Evolutionary conservation across 495 filamentous ascomycete species (phyloP).

Genomic region (Podospora tetraspora): DNA sequence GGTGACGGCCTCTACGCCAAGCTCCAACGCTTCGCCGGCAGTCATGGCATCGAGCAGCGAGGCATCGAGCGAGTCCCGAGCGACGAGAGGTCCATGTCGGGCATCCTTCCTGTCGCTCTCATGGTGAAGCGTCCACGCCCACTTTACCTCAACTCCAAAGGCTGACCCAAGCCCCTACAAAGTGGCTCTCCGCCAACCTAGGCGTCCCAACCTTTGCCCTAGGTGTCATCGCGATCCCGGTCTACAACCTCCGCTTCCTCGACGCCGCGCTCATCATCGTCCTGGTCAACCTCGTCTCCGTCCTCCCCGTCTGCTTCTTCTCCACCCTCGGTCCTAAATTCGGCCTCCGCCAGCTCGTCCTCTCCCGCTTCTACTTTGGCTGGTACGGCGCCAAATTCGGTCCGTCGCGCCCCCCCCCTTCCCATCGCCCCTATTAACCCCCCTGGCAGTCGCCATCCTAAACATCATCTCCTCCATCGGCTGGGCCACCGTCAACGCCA

Average conservation of each 20-base stretch:
- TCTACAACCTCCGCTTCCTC: constrained; percentile 67
- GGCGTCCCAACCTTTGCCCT: constrained; percentile 78
- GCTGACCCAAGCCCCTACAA: constrained; percentile 2
- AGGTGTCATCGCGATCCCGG: constrained; percentile 61
- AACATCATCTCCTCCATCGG: constrained; percentile 75
- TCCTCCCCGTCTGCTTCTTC: constrained; percentile 75
- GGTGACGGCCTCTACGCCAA: constrained; percentile 60
- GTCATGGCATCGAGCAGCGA: constrained; percentile 67
- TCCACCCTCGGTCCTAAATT: constrained; percentile 73
- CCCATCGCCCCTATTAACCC: neutral
- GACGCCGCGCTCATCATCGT: constrained; percentile 71
- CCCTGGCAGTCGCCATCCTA: constrained; percentile 55
- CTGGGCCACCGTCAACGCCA: constrained; percentile 70
- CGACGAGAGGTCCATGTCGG: constrained; percentile 63
- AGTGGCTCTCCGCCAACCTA: constrained; percentile 86
- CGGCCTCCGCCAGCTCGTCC: constrained; percentile 76
- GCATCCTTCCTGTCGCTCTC: constrained; percentile 63
- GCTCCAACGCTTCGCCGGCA: constrained; percentile 63
- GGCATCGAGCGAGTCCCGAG: constrained; percentile 78
- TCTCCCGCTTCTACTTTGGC: constrained; percentile 75
- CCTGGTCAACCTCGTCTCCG: constrained; percentile 71
- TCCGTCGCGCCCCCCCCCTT: constrained; percentile 42
- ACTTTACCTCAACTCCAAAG: neutral
- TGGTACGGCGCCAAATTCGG: constrained; percentile 66
- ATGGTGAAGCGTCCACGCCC: constrained; percentile 51